Base-by-base conservation (phyloP, 2,329 filamentous ascomycete genomes). In the Paraphoma chrysanthemicola region DNA sequence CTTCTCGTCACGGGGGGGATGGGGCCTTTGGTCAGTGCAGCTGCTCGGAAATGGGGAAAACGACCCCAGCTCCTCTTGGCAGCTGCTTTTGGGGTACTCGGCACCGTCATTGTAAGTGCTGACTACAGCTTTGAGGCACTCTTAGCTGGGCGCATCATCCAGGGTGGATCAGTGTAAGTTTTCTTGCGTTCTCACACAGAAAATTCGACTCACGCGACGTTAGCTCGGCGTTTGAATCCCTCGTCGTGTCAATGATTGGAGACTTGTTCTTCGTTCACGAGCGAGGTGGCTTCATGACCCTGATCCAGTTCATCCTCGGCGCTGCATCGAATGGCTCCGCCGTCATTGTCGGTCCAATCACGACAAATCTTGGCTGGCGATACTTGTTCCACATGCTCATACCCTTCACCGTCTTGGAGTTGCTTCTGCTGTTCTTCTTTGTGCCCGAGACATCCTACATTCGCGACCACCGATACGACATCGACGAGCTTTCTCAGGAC, bases 361-460 rank as follows among this genome's bases (percentile, higher is more conserved):
- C 69, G 23, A 65, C 59, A 2, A 71, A 74, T 16, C 68, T 77
- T 6, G 74, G 75, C 29, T 77, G 74, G 75, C 66, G 64, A 43
- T 77, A 75, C 54, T 78, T 82, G 0, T 80, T 83, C 60, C 76
- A 81, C 38, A 80, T 82, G 56, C 79, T 82, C 29, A 78, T 78
- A 48, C 79, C 81, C 33, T 76, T 82, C 56, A 78, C 80, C 14
- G 81, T 79, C 1, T 58, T 80, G 2, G 70, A 83, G 48, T 69
- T 79, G 16, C 60, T 82, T 12, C 67, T 80, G 2, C 77, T 83
- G 16, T 68, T 82, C 51, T 73, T 84, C 44, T 80, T 84, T 53
- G 81, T 83, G 3, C 82, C 82, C 0, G 82, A 85, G 63, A 84
- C 83, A 14, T 78, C 78, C 1, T 85, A 82, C 68, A 74, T 72